Conservation (phyloP, 345 rosid genomes). For the Punica granatum region DNA sequence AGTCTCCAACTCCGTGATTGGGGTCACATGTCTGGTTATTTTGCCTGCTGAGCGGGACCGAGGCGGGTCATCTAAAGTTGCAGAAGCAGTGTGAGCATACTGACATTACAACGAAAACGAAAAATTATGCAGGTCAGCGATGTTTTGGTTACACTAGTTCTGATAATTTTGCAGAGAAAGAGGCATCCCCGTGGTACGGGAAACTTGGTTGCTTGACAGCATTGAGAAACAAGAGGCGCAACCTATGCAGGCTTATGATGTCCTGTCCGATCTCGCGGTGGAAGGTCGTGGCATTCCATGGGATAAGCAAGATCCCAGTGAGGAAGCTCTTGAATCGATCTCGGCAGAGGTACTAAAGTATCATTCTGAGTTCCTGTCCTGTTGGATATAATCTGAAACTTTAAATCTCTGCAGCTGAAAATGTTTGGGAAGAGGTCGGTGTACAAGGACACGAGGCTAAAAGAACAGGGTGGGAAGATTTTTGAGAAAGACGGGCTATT, state of each 20-base stretch:
- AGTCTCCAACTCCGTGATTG: slow-evolving; percentile 41
- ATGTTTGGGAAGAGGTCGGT: slow-evolving; percentile 65
- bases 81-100: slow-evolving; percentile 60
- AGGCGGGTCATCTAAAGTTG: slow-evolving; percentile 55
- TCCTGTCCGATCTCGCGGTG: slow-evolving; percentile 48
- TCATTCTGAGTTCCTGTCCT: not conserved
- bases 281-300: slow-evolving; percentile 60
- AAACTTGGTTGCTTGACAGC: slow-evolving; percentile 64
- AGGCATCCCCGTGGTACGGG: slow-evolving; percentile 51
- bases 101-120: not conserved
- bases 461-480: slow-evolving; percentile 48
- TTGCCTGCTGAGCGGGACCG: slow-evolving; percentile 55
- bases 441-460: slow-evolving; percentile 46
- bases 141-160: not conserved
- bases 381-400: not conserved
- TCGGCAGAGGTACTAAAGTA: slow-evolving; percentile 34
- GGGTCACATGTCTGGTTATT: slow-evolving; percentile 57
- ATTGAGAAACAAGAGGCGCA: slow-evolving; percentile 61
- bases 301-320: slow-evolving; percentile 59
- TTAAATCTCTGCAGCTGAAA: slow-evolving; percentile 42
- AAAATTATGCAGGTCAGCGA: not conserved
- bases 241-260: slow-evolving; percentile 57
- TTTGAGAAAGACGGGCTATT: slow-evolving; percentile 59
- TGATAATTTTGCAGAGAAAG: slow-evolving; percentile 34
- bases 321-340: slow-evolving; percentile 51